A percentile compares a stretch with the other conserved stretches of the same genome.
Evolutionary conservation across 352 stramenopile species (phyloP).

Genomic region (Globisporangium megalacanthum): DNA sequence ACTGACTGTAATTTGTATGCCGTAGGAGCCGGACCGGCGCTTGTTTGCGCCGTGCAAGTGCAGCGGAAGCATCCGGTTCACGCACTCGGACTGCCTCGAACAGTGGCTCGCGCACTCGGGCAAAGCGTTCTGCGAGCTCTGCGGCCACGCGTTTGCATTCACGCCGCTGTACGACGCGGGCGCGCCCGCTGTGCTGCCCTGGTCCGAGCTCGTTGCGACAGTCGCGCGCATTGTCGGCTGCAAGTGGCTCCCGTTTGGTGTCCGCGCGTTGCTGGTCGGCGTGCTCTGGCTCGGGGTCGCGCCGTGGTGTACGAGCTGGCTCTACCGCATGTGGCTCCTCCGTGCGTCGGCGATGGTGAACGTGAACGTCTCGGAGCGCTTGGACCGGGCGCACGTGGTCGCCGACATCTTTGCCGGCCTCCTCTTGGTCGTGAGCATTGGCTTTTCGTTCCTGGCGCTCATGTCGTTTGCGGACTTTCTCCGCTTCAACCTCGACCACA

Average conservation of each 20-base stretch:
- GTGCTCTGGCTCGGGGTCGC: slow-evolving; percentile 86
- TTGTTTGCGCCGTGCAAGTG: slow-evolving; percentile 91
- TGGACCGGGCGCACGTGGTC: slow-evolving; percentile 63
- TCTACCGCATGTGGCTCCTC: slow-evolving; percentile 94
- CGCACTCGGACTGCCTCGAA: slow-evolving; percentile 92
- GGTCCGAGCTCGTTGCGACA: slow-evolving; percentile 81
- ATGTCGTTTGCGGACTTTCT: slow-evolving; percentile 95
- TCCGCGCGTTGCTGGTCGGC: slow-evolving; percentile 70
- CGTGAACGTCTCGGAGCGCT: slow-evolving; percentile 76
- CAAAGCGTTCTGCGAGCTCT: slow-evolving; percentile 92
- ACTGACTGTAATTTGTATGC: slow-evolving; percentile 1
- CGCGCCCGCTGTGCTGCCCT: slow-evolving; percentile 84
- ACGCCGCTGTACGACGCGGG: slow-evolving; percentile 87
- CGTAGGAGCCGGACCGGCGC: slow-evolving; percentile 57
- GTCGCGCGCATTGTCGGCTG: slow-evolving; percentile 69
- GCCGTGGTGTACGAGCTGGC: slow-evolving; percentile 89
- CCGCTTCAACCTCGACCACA: slow-evolving; percentile 87
- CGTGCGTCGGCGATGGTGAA: slow-evolving; percentile 81
- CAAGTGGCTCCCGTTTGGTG: slow-evolving; percentile 86
- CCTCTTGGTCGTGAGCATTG: slow-evolving; percentile 88
- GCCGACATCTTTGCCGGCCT: slow-evolving; percentile 87
- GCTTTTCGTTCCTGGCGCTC: slow-evolving; percentile 92
- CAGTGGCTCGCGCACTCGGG: slow-evolving; percentile 92
- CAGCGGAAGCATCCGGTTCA: slow-evolving; percentile 92
- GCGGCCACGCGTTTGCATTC: slow-evolving; percentile 91